Base-by-base conservation (phyloP, 768 basidiomycete genomes). In the Psilocybe cubensis region DNA sequence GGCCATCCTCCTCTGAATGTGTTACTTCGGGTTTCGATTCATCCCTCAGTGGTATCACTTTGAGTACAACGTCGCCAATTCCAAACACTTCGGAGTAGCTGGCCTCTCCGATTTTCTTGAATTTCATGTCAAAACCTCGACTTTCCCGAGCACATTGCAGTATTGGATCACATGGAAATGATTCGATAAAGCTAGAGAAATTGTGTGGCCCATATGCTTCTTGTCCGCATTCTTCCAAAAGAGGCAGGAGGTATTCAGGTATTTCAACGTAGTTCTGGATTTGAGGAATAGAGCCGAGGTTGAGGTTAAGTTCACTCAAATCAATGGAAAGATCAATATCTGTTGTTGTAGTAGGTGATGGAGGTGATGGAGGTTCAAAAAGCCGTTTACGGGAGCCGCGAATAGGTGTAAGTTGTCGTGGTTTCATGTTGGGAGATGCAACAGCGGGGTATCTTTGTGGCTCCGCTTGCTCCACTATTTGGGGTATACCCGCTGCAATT, bases 71-170 rank as follows among this genome's bases (percentile, higher is more conserved):
- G 62, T 91, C 84, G 2, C 89, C 89, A 49, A 95, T 88, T 7
- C 90, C 90, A 70, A 93, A 99, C 25, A 99, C 97, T 68, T 99
- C 97, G 0, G 94, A 96, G 72, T 91, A 99, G 47, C 91, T 93
- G 6, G 97, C 97, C 74, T 99, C 97, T 40, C 96, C 96, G 44
- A 98, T 87, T 73, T 99, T 99, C 62, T 74, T 79, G 72, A 94
- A 94, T 5, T 54, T 71, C 21, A 71, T 58, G 29, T 58, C 73
- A 62, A 33, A 46, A 9, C 31, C 50, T 1, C 57, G 42, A 14
- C 52, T 55, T 14, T 51, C 57, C 11, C 63, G 57, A 20, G 67
- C 63, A n/a, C 66, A 63, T 63, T 73, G 63, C 57, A 90, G 80
- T 52, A 91, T 77, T 2, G 86, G 82, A 64, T 92, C 91, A 60